phyloP scores from a whole-genome alignment of 2,329 filamentous ascomycete genomes.

The Colletotrichum sp. region DNA sequence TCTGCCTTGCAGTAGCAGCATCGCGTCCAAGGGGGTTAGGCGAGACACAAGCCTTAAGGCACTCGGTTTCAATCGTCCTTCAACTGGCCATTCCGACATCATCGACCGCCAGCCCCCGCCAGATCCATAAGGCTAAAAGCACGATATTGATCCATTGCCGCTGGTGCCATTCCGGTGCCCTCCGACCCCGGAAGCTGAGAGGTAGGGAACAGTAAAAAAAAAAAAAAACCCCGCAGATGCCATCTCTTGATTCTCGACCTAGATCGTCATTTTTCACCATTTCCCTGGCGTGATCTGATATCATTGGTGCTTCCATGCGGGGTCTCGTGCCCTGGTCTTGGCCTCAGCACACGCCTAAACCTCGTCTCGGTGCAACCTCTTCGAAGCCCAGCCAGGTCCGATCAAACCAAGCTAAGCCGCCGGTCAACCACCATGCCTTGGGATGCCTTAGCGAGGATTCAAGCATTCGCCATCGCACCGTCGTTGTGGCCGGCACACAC shows the following conservation, averaged over 20 bases:
- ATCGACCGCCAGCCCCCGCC: background rate
- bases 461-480: background rate
- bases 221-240: background rate
- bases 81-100: constrained; percentile 2
- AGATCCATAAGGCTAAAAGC: background rate
- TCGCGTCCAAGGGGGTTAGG: background rate
- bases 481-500: background rate
- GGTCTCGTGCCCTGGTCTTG: constrained; percentile 12
- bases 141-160: background rate
- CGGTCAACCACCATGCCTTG: background rate
- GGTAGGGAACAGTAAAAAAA: background rate
- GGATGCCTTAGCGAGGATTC: background rate
- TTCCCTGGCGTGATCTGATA: constrained; percentile 5
- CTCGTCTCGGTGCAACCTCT: background rate
- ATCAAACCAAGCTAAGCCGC: background rate
- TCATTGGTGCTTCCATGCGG: constrained; percentile 10
- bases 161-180: background rate
- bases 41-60: background rate
- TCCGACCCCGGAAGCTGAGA: background rate
- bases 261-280: background rate
- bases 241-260: constrained; percentile 5
- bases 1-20: constrained; percentile 1
- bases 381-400: background rate
- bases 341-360: background rate
- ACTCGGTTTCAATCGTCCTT: background rate